Conservation (phyloP, 371 early-diverging fungal genomes). For the Choanephora cucurbitarum region DNA sequence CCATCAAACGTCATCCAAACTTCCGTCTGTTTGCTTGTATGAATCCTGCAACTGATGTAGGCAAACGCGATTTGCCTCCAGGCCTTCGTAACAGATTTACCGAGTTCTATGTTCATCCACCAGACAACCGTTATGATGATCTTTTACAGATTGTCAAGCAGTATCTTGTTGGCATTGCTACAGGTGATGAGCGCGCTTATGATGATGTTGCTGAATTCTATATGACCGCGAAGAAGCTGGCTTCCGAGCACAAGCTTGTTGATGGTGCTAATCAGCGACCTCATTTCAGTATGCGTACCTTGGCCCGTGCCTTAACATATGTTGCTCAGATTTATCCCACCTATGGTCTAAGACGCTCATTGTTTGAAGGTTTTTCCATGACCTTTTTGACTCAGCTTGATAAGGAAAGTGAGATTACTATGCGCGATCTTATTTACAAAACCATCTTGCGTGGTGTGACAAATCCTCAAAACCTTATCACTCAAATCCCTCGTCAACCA, state of each 20-base stretch:
- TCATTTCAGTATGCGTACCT: constrained; percentile 93
- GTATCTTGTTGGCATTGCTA: constrained; percentile 66
- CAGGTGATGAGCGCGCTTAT: constrained; percentile 66
- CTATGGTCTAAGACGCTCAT: constrained; percentile 78
- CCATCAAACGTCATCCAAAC: constrained; percentile 88
- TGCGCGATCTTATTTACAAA: constrained; percentile 64
- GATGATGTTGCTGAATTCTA: constrained; percentile 89
- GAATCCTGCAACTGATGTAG: constrained; percentile 99
- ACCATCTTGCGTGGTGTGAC: constrained; percentile 67
- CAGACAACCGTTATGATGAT: constrained; percentile 84
- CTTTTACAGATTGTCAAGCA: constrained; percentile 79
- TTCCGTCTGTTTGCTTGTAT: constrained; percentile 99
- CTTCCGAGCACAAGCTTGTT: constrained; percentile 72
- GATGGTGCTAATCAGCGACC: constrained; percentile 93
- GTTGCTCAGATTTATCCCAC: constrained; percentile 72
- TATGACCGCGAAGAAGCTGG: constrained; percentile 71
- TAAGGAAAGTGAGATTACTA: constrained; percentile 64
- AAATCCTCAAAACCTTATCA: constrained; percentile 63
- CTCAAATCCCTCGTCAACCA: constrained; percentile 67
- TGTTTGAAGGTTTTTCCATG: constrained; percentile 95
- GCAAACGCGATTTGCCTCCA: constrained; percentile 95
- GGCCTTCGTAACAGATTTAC: constrained; percentile 92
- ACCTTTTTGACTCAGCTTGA: constrained; percentile 93
- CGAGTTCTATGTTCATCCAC: constrained; percentile 92
- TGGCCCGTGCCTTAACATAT: constrained; percentile 88